Conservation (phyloP, 2,329 filamentous ascomycete species). For the Reticulascus tulasneorum region DNA sequence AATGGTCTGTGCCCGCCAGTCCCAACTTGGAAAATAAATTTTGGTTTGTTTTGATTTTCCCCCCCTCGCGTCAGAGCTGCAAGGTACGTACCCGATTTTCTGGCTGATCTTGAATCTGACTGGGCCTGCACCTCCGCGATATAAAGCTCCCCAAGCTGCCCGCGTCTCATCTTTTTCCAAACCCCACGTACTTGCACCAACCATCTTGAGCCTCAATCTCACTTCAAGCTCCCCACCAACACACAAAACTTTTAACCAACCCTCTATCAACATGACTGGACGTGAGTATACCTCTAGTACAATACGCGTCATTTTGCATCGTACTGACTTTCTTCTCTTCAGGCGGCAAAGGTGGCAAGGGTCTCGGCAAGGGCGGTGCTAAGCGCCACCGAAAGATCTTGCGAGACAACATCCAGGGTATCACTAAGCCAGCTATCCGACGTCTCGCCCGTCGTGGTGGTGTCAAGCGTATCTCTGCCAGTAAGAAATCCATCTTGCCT, state of each 20-base stretch:
- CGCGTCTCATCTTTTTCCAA: not conserved
- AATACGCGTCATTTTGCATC: not conserved
- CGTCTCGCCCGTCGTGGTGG: conserved; percentile 98
- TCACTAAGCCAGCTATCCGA: conserved; percentile 96
- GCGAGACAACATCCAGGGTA: conserved; percentile 99
- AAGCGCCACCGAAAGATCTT: conserved; percentile 99
- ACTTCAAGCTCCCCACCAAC: not conserved
- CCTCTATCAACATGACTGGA: conserved; percentile 63
- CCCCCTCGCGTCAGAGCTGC: conserved; percentile 4
- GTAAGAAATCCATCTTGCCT: conserved; percentile 46
- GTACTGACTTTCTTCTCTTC: conserved; percentile 6
- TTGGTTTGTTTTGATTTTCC: conserved; percentile 4
- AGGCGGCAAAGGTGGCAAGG: conserved; percentile 96
- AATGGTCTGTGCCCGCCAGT: conserved; percentile 5
- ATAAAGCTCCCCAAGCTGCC: conserved; percentile 13
- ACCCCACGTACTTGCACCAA: conserved; percentile 7
- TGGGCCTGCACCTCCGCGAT: conserved; percentile 4
- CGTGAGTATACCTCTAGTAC: conserved; percentile 51
- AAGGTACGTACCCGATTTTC: conserved; percentile 8
- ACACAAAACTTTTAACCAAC: too few species aligned
- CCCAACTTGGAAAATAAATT: conserved; percentile 2
- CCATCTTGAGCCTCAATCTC: not conserved
- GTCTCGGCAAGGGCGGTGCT: conserved; percentile 95
- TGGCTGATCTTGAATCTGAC: conserved; percentile 13
- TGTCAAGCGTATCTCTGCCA: conserved; percentile 99